Evolutionary conservation across 1,139 yeast genomes (phyloP).

Genomic region (Hemisphaericaspora xylofermentans): DNA sequence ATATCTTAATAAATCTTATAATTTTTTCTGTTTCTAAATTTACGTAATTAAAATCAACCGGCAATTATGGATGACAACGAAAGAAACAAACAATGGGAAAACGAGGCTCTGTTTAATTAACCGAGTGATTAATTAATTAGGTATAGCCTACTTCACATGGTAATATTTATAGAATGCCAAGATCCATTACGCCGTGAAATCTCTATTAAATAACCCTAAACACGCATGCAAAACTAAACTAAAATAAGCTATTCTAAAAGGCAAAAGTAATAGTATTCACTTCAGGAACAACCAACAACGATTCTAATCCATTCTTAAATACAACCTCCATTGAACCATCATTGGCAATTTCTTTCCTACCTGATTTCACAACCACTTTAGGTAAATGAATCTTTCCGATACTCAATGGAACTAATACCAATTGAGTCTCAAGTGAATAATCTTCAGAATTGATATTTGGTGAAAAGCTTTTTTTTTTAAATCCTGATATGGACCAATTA

Average conservation of each 20-base stretch:
- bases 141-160: too few species aligned
- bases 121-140: too few species aligned
- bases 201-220: too few species aligned
- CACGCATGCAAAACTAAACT: too few species aligned
- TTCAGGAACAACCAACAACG: slow-evolving; percentile 72
- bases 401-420: slow-evolving; percentile 68
- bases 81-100: too few species aligned
- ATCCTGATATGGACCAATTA: slow-evolving; percentile 73
- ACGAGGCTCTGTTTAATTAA: too few species aligned
- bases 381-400: slow-evolving; percentile 77
- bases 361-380: slow-evolving; percentile 47
- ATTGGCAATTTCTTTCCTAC: slow-evolving; percentile 20
- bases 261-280: slow-evolving; percentile 60
- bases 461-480: slow-evolving; percentile 48
- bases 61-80: too few species aligned
- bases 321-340: slow-evolving; percentile 57
- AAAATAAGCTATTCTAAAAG: slow-evolving; percentile 30
- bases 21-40: too few species aligned
- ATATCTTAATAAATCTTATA: too few species aligned
- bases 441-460: slow-evolving; percentile 21
- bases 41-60: too few species aligned
- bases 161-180: too few species aligned
- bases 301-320: slow-evolving; percentile 65
- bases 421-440: slow-evolving; percentile 23
- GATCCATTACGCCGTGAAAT: too few species aligned